phyloP scores from a whole-genome alignment of 495 filamentous ascomycete species.

The Xanthoparmelia taractica region DNA sequence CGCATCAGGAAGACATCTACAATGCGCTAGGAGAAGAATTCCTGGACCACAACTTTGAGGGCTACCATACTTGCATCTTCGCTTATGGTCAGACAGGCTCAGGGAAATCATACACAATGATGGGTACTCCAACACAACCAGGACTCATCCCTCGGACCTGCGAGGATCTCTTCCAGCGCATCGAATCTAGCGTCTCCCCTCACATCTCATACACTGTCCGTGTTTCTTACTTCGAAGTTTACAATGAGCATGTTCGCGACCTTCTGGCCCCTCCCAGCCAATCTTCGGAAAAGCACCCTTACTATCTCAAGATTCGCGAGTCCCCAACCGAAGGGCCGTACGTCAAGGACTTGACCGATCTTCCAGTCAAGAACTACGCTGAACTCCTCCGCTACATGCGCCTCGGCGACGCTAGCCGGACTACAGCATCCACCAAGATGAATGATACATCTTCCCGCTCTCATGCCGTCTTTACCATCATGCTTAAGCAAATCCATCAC shows the following conservation, averaged over 20 bases:
- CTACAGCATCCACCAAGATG: constrained; percentile 97
- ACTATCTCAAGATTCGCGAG: constrained; percentile 96
- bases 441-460: constrained; percentile 93
- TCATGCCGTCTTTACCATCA: constrained; percentile 96
- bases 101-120: constrained; percentile 99
- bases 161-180: constrained; percentile 90
- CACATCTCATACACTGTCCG: constrained; percentile 94
- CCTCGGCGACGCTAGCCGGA: constrained; percentile 78
- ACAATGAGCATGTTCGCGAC: constrained; percentile 98
- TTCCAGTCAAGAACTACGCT: constrained; percentile 69
- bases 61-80: constrained; percentile 98
- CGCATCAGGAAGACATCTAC: constrained; percentile 88
- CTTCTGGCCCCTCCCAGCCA: constrained; percentile 68
- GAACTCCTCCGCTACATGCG: constrained; percentile 90
- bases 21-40: constrained; percentile 93
- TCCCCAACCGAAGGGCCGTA: constrained; percentile 95
- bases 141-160: constrained; percentile 97
- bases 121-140: constrained; percentile 81
- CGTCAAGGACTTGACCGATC: constrained; percentile 90
- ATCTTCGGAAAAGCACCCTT: constrained; percentile 51
- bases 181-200: constrained; percentile 72
- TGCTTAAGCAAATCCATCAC: constrained; percentile 93
- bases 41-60: constrained; percentile 97
- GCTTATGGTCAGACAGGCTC: constrained; percentile 98
- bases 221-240: constrained; percentile 98